Conservation (phyloP, 768 basidiomycete species). For the Lyophyllum decastes region DNA sequence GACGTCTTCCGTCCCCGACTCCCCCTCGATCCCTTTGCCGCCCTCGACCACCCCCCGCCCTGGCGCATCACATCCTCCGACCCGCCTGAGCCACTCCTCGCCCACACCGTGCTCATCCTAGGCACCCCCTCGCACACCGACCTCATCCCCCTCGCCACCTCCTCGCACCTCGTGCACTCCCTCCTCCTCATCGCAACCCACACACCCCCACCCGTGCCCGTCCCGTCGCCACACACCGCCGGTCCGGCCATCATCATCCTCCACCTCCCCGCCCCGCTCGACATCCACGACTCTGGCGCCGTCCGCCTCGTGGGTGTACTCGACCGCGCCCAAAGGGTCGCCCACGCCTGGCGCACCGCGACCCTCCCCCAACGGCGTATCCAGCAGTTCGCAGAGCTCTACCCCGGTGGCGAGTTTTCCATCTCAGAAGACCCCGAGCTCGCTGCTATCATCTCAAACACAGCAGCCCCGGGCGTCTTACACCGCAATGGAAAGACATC, state of each 20-base stretch:
- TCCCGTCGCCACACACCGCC: slow-evolving; percentile 8
- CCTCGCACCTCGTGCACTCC: slow-evolving; percentile 29
- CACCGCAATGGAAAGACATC: neutral
- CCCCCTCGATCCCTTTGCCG: slow-evolving; percentile 36
- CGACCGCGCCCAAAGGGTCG: slow-evolving; percentile 41
- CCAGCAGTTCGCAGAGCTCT: slow-evolving; percentile 34
- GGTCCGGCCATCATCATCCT: slow-evolving; percentile 31
- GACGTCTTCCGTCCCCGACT: slow-evolving; percentile 39
- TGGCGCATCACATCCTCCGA: slow-evolving; percentile 24
- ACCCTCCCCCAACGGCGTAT: slow-evolving; percentile 19
- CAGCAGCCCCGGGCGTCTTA: neutral
- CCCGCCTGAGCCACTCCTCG: slow-evolving; percentile 11
- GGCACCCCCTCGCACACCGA: slow-evolving; percentile 37
- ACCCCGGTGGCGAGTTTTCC: slow-evolving; percentile 34
- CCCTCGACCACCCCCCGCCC: slow-evolving; percentile 20
- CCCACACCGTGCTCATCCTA: slow-evolving; percentile 39
- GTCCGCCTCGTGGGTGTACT: slow-evolving; percentile 41
- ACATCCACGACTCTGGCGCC: slow-evolving; percentile 36
- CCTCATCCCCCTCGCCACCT: slow-evolving; percentile 36
- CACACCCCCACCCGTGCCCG: slow-evolving; percentile 30
- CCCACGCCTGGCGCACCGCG: slow-evolving; percentile 24
- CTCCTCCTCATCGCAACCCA: slow-evolving; percentile 45
- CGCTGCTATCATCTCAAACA: neutral
- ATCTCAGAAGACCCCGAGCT: slow-evolving; percentile 25
- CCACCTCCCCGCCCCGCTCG: slow-evolving; percentile 32